A percentile compares a stretch with the other conserved stretches of the same genome.
These are phyloP conservation scores for Aspergillus caelatus DNA, from an alignment of 2,329 filamentous ascomycete genomes.

Conservation along the genomic window DNA sequence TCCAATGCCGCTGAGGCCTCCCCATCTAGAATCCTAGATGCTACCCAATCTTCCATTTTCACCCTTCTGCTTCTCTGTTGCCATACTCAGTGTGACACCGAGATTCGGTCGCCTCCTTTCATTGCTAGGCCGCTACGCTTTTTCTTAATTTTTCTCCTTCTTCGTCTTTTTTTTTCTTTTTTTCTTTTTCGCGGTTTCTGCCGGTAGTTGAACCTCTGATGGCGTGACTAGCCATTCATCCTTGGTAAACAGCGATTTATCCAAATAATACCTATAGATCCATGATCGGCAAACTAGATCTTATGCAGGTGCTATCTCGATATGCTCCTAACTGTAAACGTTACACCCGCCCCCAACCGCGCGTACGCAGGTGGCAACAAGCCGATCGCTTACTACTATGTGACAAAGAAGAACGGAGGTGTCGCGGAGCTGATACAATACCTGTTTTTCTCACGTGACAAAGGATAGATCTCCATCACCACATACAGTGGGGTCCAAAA, in stretches of 20 bases:
- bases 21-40: background rate
- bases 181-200: background rate
- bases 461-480: background rate
- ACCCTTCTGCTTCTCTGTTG: background rate
- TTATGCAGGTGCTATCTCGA: background rate
- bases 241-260: too few relatives aligned
- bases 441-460: background rate
- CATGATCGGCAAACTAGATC: conserved; percentile 3
- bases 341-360: background rate
- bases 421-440: background rate
- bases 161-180: too few relatives aligned
- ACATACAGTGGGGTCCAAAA: too few relatives aligned
- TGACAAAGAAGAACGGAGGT: background rate
- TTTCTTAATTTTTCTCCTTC: too few relatives aligned
- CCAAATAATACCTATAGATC: background rate
- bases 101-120: background rate
- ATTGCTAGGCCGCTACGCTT: too few relatives aligned
- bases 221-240: background rate
- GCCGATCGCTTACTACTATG: background rate
- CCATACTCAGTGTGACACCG: background rate
- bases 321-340: background rate
- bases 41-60: background rate
- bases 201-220: background rate
- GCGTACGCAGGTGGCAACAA: background rate
- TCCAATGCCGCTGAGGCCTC: background rate